Conservation (phyloP, 352 stramenopile species). For the Phytophthora uliginosa region DNA sequence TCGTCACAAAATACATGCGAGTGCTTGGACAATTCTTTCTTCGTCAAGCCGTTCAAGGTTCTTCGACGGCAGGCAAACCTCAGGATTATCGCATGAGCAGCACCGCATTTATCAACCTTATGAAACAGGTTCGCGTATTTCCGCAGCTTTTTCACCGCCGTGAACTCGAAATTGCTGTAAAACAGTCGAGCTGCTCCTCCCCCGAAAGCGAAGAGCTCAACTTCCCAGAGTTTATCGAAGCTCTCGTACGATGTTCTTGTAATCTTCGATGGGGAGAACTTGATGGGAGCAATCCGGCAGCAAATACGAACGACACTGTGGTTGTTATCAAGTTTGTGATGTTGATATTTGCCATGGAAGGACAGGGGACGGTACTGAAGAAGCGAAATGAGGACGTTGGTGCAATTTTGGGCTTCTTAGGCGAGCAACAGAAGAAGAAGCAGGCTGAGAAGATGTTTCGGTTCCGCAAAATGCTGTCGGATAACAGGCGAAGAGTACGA, state of each 20-base stretch:
- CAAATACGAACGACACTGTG: slow-evolving; percentile 27
- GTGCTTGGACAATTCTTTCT: slow-evolving; percentile 58
- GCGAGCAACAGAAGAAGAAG: slow-evolving; percentile 47
- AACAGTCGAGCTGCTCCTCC: slow-evolving; percentile 38
- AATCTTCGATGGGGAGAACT: slow-evolving; percentile 55
- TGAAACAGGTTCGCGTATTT: slow-evolving; percentile 66
- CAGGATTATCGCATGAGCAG: slow-evolving; percentile 40
- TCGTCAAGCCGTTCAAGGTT: slow-evolving; percentile 28
- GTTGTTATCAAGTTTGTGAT: slow-evolving; percentile 77
- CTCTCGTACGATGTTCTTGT: slow-evolving; percentile 59
- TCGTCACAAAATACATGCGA: slow-evolving; percentile 53
- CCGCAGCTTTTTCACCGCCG: slow-evolving; percentile 70
- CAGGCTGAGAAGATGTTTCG: slow-evolving; percentile 52
- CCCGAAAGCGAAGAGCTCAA: slow-evolving; percentile 43
- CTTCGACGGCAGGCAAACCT: slow-evolving; percentile 19
- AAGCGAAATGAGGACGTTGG: slow-evolving; percentile 68
- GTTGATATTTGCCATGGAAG: slow-evolving; percentile 85
- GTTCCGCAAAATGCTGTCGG: slow-evolving; percentile 54
- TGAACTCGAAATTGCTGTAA: slow-evolving; percentile 61
- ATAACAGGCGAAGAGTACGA: slow-evolving; percentile 34
- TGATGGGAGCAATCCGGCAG: not conserved
- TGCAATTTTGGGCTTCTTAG: slow-evolving; percentile 58
- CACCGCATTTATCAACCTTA: slow-evolving; percentile 48
- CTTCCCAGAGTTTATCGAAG: slow-evolving; percentile 75
- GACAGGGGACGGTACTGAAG: slow-evolving; percentile 64